Conservation (phyloP, 306 rosid species). For the Vachellia pachyceras region DNA sequence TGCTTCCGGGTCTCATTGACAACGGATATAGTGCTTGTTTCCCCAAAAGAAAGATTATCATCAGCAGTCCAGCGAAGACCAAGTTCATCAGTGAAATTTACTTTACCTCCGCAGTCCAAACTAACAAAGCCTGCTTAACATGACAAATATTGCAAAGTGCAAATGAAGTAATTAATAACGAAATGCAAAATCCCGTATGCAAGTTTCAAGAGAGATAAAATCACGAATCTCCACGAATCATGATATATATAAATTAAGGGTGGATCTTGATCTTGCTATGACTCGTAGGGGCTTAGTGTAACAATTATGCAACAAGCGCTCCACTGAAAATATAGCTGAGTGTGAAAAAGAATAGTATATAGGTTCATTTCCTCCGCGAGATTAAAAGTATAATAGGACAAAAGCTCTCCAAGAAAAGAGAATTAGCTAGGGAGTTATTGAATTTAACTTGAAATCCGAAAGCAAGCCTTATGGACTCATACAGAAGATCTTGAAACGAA, state of each 20-base stretch:
- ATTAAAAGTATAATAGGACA: constrained; percentile 7
- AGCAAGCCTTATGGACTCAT: background rate
- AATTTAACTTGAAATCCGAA: background rate
- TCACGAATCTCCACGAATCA: constrained; percentile 1
- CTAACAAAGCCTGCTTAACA: constrained; percentile 81
- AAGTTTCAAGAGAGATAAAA: constrained; percentile 19
- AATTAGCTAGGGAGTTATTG: constrained; percentile 10
- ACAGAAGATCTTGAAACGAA: background rate
- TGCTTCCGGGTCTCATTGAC: constrained; percentile 74
- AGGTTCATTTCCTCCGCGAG: constrained; percentile 3
- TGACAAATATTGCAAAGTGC: constrained; percentile 13
- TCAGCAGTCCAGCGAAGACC: constrained; percentile 85
- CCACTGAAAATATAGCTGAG: background rate
- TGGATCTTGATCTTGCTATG: constrained; percentile 28
- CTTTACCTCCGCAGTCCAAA: constrained; percentile 92
- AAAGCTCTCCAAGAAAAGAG: constrained; percentile 6
- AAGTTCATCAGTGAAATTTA: constrained; percentile 70
- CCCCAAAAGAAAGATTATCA: constrained; percentile 60
- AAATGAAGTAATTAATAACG: constrained; percentile 7
- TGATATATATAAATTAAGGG: background rate
- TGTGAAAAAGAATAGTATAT: background rate
- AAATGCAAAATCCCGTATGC: constrained; percentile 16
- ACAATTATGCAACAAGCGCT: constrained; percentile 9
- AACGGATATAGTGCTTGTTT: constrained; percentile 62
- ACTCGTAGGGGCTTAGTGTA: background rate